Percentiles rank a stretch among this genome's conserved stretches.
These are phyloP conservation scores for Lindgomyces ingoldianus DNA, from an alignment of 495 filamentous ascomycete species.

Conservation along the genomic window DNA sequence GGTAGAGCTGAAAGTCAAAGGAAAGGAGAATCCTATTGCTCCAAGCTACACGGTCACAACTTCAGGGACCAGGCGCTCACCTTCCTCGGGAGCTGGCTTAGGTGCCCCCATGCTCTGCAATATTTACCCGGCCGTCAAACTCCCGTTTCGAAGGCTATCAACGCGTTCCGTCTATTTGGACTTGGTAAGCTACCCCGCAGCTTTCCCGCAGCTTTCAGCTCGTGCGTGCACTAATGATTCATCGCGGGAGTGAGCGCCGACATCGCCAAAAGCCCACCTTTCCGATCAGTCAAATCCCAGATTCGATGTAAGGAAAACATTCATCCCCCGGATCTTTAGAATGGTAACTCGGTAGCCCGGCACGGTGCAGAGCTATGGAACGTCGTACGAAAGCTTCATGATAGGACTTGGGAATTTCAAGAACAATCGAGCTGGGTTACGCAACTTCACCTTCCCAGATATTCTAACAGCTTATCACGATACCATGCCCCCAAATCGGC, in stretches of 20 bases:
- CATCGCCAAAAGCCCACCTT: neutral
- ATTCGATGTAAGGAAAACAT: neutral
- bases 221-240: conserved; percentile 2
- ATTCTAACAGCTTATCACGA: too few species aligned
- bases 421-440: too few species aligned
- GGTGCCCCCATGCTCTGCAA: neutral
- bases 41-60: neutral
- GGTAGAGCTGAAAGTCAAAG: too few species aligned
- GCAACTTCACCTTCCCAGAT: too few species aligned
- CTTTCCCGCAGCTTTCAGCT: neutral
- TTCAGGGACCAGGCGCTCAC: neutral
- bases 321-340: too few species aligned
- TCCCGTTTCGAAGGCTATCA: too few species aligned
- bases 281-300: neutral
- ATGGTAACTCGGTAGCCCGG: too few species aligned
- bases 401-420: too few species aligned
- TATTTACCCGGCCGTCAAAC: too few species aligned
- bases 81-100: neutral
- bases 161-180: too few species aligned
- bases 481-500: neutral
- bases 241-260: neutral
- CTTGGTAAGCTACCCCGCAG: too few species aligned
- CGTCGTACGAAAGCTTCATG: neutral
- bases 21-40: too few species aligned
- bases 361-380: neutral